These are phyloP conservation scores for Grosmannia clavigera DNA, from an alignment of 2,329 filamentous ascomycete species.

Conservation along the genomic window DNA sequence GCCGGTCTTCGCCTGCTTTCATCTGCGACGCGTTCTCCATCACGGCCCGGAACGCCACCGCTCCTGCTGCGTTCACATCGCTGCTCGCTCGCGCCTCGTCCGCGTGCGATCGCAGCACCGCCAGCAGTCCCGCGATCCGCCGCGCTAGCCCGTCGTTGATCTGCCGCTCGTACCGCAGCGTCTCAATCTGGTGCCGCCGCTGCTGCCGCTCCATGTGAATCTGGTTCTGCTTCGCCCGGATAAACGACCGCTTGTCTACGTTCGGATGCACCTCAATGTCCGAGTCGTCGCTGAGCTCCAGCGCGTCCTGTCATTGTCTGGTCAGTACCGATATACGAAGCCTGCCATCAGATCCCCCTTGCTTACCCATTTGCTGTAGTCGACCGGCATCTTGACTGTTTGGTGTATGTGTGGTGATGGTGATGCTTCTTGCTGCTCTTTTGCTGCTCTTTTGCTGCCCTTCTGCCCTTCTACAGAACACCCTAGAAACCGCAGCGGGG, in stretches of 20 bases:
- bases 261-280: conserved; percentile 98
- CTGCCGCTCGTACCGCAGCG: conserved; percentile 80
- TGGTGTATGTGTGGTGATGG: neutral
- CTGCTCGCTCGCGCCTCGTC: conserved; percentile 45
- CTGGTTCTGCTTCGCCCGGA: conserved; percentile 93
- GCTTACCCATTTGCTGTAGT: conserved; percentile 53
- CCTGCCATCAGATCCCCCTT: too few species aligned
- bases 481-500: too few species aligned
- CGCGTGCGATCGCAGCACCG: conserved; percentile 61
- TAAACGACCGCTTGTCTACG: conserved; percentile 96
- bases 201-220: conserved; percentile 86
- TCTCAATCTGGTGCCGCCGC: conserved; percentile 78
- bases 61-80: conserved; percentile 43
- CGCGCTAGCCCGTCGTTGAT: conserved; percentile 84
- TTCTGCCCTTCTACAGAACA: too few species aligned
- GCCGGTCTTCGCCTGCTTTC: conserved; percentile 60
- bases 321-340: neutral
- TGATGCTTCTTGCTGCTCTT: neutral
- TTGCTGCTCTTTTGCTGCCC: neutral
- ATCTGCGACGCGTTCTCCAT: conserved; percentile 62
- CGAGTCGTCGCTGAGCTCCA: conserved; percentile 96
- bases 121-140: conserved; percentile 70
- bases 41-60: conserved; percentile 79
- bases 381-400: conserved; percentile 28
- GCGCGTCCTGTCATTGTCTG: conserved; percentile 49